Base-by-base conservation (phyloP, 179 eudicot species). In the Sideroxylon spinosum region DNA sequence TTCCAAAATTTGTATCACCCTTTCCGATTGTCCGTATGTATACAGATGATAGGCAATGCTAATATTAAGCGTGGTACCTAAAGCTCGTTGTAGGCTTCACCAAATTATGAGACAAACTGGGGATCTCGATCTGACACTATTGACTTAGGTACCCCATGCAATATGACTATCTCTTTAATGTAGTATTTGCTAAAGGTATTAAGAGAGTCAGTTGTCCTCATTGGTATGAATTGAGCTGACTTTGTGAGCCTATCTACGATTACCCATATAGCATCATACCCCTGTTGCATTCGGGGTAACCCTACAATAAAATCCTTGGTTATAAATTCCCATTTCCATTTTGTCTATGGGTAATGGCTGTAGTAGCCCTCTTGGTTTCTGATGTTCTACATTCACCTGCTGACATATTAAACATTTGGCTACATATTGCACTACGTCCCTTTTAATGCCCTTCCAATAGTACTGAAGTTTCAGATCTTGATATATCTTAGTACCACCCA, bases 361-460 rank as follows among this genome's bases (percentile, higher is more conserved):
- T 0, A 78, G 13, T 9, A 9, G 0, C 4, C 68, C 17, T 3
- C 57, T 55, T 17, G 77, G 73, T 28, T 22, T 55, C 9, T 57
- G n/a, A 17, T 74, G 78, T 13, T 74, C 67, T 0, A 17, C 7
- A 3, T 32, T 74, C 0, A 80, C 74, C 12, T 68, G 71, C 6
- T 80, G 70, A 19, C 82, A 80, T 0, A 14, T 19, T 3, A 80
- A 46, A 16, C 78, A 80, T 3, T 14, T 6, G 0, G 49, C 6
- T 0, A 80, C 75, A 23, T 32, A 74, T 2, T 79, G 59, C 0
- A 37, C 74, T 14, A 56, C 44, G 3, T 67, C 61, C 23, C 8
- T 3, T 25, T 65, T 66, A 68, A 79, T 79, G 0, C 9, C 13
- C 0, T 22, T 5, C 82, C 25, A 79, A 78, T 67, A 79, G n/a